Evolutionary conservation across 2,329 filamentous ascomycete genomes (phyloP).

Genomic region (Xylariales sp.): DNA sequence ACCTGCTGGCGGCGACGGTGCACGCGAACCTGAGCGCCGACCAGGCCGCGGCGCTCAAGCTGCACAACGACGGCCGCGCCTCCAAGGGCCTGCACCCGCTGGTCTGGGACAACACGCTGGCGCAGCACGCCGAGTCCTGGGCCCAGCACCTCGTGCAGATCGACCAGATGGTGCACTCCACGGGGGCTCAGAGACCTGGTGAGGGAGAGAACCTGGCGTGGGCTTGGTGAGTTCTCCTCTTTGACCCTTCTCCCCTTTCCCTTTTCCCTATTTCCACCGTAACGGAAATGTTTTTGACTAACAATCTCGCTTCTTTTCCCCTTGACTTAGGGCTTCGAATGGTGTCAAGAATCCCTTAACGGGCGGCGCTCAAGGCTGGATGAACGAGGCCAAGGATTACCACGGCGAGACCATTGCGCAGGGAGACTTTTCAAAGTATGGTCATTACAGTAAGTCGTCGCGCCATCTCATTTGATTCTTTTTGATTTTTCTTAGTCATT

Average conservation of each 20-base stretch:
- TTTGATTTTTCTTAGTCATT: no score
- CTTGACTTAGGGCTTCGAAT: constrained; percentile 19
- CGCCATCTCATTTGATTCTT: no score
- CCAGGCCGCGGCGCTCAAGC: constrained; percentile 19
- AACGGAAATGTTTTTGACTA: no score
- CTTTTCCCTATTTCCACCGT: no score
- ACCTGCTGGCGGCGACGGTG: background rate
- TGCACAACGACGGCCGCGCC: constrained; percentile 23
- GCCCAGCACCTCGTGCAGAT: constrained; percentile 23
- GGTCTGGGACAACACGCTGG: constrained; percentile 22
- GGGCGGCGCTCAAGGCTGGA: constrained; percentile 17
- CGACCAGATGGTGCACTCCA: constrained; percentile 23
- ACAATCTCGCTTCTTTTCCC: no score
- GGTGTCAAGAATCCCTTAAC: background rate
- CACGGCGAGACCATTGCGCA: constrained; percentile 27
- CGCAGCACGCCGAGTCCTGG: constrained; percentile 20
- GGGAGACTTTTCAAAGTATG: constrained; percentile 26
- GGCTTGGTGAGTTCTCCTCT: constrained; percentile 9
- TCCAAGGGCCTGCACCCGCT: constrained; percentile 18
- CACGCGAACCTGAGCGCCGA: constrained; percentile 14
- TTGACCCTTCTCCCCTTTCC: no score
- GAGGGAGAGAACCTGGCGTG: constrained; percentile 30
- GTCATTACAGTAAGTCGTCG: constrained; percentile 28
- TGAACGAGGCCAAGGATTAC: constrained; percentile 27
- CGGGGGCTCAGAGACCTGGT: constrained; percentile 17